These are phyloP conservation scores for sunflower (Helianthus annuus) DNA, from an alignment of 129 eudicot genomes.

Conservation along the genomic window DNA sequence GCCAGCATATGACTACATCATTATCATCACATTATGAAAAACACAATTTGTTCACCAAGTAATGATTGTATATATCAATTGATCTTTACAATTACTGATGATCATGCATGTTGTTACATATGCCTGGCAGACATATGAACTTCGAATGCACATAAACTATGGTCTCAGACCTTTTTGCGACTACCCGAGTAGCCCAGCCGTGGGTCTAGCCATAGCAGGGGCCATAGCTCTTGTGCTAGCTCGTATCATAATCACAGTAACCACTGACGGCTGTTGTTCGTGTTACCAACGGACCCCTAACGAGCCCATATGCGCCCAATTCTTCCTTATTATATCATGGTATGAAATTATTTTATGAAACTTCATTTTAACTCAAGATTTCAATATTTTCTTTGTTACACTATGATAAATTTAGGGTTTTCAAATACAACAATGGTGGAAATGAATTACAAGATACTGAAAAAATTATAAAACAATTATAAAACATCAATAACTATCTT, in stretches of 20 bases:
- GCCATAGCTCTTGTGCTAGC: conserved; percentile 25
- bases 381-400: not conserved
- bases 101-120: not conserved
- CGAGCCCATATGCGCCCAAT: not conserved
- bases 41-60: too few species aligned
- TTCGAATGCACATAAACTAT: not conserved
- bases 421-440: too few species aligned
- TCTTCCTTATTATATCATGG: conserved; percentile 25
- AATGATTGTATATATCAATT: too few species aligned
- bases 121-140: conserved; percentile 3
- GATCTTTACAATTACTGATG: too few species aligned
- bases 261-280: conserved; percentile 28
- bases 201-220: conserved; percentile 27
- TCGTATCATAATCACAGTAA: conserved; percentile 11
- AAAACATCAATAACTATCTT: too few species aligned
- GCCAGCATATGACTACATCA: too few species aligned
- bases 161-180: conserved; percentile 8
- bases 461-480: too few species aligned
- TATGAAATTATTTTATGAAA: conserved; percentile 3
- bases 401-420: not conserved
- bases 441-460: too few species aligned
- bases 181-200: conserved; percentile 33
- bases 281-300: conserved; percentile 16
- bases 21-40: too few species aligned
- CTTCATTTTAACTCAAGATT: not conserved